Conservation (phyloP, 352 stramenopile genomes). For the Globisporangium irregulare region DNA sequence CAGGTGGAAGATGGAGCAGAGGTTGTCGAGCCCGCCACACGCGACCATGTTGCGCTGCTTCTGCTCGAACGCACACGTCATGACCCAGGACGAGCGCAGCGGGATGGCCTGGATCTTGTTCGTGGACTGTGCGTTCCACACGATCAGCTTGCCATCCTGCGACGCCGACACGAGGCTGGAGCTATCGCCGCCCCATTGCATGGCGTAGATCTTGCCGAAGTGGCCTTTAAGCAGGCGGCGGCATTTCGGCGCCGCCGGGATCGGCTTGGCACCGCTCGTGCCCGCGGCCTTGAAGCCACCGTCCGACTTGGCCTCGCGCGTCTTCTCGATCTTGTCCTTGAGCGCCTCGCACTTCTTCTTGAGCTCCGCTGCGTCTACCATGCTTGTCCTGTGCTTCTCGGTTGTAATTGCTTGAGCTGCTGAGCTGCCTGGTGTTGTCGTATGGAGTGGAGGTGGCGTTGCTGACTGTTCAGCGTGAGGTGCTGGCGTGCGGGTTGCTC, state of each 20-base stretch:
- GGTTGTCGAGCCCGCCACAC: constrained; percentile 98
- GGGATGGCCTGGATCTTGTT: constrained; percentile 98
- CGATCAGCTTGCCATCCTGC: constrained; percentile 99
- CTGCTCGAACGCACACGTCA: constrained; percentile 99
- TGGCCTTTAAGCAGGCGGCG: constrained; percentile 96
- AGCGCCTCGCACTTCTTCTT: constrained; percentile 88
- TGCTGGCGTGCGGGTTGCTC: not conserved
- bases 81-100: constrained; percentile 97
- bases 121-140: constrained; percentile 97
- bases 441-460: not conserved
- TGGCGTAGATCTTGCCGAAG: constrained; percentile 99
- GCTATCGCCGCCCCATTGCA: constrained; percentile 96
- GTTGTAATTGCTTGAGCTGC: not conserved
- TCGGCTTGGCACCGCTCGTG: constrained; percentile 61
- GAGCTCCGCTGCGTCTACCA: constrained; percentile 72
- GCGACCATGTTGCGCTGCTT: constrained; percentile 96
- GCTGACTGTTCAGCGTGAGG: not conserved
- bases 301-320: constrained; percentile 70
- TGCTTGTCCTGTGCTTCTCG: constrained; percentile 14
- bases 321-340: constrained; percentile 87
- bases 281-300: constrained; percentile 74
- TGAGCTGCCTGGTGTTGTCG: not conserved
- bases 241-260: constrained; percentile 88
- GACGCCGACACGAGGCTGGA: constrained; percentile 90
- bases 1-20: constrained; percentile 99